These are phyloP conservation scores for Plasmodium knowlesi DNA, from an alignment of 169 alveolate genomes.

Conservation along the genomic window DNA sequence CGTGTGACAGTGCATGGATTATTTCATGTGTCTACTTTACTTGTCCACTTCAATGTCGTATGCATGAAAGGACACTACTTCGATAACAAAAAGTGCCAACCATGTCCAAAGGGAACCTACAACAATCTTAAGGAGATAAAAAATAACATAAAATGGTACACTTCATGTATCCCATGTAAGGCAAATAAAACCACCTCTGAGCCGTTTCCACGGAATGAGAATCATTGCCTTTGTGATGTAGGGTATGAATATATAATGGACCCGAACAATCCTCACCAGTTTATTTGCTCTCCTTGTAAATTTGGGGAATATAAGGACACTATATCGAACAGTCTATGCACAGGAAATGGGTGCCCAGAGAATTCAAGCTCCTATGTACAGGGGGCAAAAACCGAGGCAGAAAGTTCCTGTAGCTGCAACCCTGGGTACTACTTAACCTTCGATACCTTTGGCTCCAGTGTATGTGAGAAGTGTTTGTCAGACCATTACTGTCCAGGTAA, in stretches of 20 bases:
- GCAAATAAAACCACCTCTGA: slow-evolving; percentile 78
- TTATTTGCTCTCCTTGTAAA: slow-evolving; percentile 53
- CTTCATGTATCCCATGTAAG: slow-evolving; percentile 77
- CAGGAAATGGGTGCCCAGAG: slow-evolving; percentile 73
- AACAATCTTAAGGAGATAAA: slow-evolving; percentile 79
- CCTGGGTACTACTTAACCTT: slow-evolving; percentile 49
- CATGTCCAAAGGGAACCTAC: slow-evolving; percentile 84
- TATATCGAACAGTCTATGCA: slow-evolving; percentile 75
- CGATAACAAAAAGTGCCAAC: slow-evolving; percentile 77
- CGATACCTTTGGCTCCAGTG: neutral
- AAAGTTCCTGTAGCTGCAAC: slow-evolving; percentile 76
- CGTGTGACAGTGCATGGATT: slow-evolving; percentile 71
- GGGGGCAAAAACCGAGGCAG: slow-evolving; percentile 74
- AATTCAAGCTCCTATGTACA: slow-evolving; percentile 61
- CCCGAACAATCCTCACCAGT: slow-evolving; percentile 15
- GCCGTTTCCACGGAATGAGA: slow-evolving; percentile 40
- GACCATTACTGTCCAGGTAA: slow-evolving; percentile 47
- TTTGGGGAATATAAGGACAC: slow-evolving; percentile 77
- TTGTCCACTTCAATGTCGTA: slow-evolving; percentile 24
- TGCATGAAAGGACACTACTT: slow-evolving; percentile 77
- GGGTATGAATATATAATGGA: slow-evolving; percentile 76
- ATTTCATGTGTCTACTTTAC: slow-evolving; percentile 30
- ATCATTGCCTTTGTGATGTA: slow-evolving; percentile 76
- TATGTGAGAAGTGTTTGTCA: slow-evolving; percentile 2
- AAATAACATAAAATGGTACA: slow-evolving; percentile 31